phyloP scores from a whole-genome alignment of 2,329 filamentous ascomycete species.

The Colletotrichum eremochloae region DNA sequence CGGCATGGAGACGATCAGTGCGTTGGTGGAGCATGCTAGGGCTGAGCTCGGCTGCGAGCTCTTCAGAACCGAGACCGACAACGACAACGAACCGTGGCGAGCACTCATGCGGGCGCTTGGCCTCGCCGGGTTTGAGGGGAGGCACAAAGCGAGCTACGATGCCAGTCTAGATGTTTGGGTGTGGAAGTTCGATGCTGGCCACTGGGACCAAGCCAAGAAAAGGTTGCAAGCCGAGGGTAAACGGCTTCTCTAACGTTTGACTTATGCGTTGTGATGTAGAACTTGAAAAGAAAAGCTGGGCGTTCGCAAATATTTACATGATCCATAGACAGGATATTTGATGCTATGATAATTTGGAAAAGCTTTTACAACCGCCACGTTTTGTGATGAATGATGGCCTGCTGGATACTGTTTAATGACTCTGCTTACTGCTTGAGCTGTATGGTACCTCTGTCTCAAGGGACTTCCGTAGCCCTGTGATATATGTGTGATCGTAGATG shows the following conservation, averaged over 20 bases:
- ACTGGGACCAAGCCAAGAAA: background rate
- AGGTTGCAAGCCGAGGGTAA: background rate
- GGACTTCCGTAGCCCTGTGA: too few species aligned
- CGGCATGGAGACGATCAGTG: background rate
- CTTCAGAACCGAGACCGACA: background rate
- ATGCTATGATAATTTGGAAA: too few species aligned
- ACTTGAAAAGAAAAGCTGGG: too few species aligned
- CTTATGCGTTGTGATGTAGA: background rate
- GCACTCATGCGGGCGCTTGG: constrained; percentile 2
- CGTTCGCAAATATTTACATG: too few species aligned
- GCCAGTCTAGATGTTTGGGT: background rate
- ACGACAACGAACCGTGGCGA: background rate
- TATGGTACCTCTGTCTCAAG: too few species aligned
- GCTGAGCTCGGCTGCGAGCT: background rate
- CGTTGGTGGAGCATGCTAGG: background rate
- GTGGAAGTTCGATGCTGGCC: constrained; percentile 3
- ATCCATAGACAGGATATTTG: too few species aligned
- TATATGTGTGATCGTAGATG: too few species aligned
- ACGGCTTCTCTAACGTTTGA: background rate
- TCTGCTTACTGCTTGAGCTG: too few species aligned
- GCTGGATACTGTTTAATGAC: too few species aligned
- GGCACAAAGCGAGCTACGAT: constrained; percentile 4
- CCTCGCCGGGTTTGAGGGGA: background rate
- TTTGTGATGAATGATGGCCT: too few species aligned
- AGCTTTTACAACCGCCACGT: too few species aligned